Conservation (phyloP, 306 rosid species). For the Prunus padus region DNA sequence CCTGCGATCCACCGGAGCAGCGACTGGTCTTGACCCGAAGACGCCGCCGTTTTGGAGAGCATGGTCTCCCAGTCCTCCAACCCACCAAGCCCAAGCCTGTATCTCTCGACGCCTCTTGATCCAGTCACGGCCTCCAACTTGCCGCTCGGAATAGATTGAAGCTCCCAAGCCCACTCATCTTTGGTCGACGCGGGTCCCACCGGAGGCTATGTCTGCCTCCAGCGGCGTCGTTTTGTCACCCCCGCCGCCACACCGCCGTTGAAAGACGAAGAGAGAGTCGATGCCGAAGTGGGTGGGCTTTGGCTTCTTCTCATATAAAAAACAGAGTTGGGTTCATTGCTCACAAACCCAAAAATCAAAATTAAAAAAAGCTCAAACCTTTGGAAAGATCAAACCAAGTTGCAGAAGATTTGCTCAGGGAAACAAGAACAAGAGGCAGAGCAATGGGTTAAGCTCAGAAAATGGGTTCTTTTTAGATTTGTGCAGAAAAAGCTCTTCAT, state of each 20-base stretch:
- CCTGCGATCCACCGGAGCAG: constrained; percentile 42
- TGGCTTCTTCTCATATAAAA: constrained; percentile 48
- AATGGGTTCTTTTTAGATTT: constrained; percentile 23
- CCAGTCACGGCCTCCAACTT: constrained; percentile 17
- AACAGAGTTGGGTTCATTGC: constrained; percentile 43
- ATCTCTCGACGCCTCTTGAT: constrained; percentile 26
- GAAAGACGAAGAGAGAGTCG: constrained; percentile 43
- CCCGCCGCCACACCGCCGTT: constrained; percentile 30
- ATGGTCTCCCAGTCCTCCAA: constrained; percentile 44
- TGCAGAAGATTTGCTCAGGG: too few species aligned
- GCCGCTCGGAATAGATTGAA: constrained; percentile 24
- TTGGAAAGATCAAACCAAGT: background rate
- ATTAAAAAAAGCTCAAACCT: background rate
- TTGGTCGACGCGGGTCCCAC: constrained; percentile 4
- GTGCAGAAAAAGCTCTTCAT: background rate
- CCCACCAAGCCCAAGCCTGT: constrained; percentile 25
- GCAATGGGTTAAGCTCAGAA: background rate
- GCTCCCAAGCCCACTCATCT: constrained; percentile 35
- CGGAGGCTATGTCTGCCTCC: constrained; percentile 18
- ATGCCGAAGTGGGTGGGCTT: constrained; percentile 50
- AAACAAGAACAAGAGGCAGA: too few species aligned
- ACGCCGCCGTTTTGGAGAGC: constrained; percentile 34
- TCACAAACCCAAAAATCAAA: background rate
- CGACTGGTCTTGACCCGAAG: constrained; percentile 45
- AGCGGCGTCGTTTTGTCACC: constrained; percentile 17